Evolutionary conservation across 495 filamentous ascomycete species (phyloP), one percentile per base, ranked within the genome.

Genomic region (Xylaria acuta): DNA sequence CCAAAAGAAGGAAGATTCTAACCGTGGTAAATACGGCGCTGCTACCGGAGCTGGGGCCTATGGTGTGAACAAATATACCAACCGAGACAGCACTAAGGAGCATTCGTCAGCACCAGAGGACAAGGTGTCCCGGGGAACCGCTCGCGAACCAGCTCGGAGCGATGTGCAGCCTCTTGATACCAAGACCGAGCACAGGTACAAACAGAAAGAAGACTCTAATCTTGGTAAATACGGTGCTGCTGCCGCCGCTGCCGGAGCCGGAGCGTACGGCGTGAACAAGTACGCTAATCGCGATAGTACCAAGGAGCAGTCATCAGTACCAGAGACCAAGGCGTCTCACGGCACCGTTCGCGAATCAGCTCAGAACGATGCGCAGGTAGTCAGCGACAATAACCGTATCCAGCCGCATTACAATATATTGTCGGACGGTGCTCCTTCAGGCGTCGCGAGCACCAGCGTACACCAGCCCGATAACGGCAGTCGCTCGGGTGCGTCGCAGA

Each of bases 401-500:
- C 41, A 47, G 2, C 72, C 71, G 2, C 60, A 78, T 18, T 75
- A 80, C 53, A 75, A 76, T 36, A 65, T 53, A 12, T 45, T 80
- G 18, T 16, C 67, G 7, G 75, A 72, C 45, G 75, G 75, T 1
- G 77, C 75, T 0, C 65, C 78, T 9, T 78, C 80, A 0, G 78
- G 78, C 3, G 60, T 77, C 16, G 67, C 74, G 1, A 12, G 0
- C 66, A 54, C 36, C 20, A 53, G 53, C 7, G 56, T 53, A 14
- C 64, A 74, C 38, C 40, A 64, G 3, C 41, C 18, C 2, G 51
- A 64, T 32, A 58, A 49, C 16, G 43, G 47, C 40, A 41, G 60
- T 22, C 49, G 16, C 1, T 12, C 47, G 3, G 8, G 22, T 1
- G 43, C 69, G 0, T 62, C 69, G 12, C 60, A 41, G 25, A 65